Conservation (phyloP, 257 asterid genomes). For the Marsdenia floribunda region DNA sequence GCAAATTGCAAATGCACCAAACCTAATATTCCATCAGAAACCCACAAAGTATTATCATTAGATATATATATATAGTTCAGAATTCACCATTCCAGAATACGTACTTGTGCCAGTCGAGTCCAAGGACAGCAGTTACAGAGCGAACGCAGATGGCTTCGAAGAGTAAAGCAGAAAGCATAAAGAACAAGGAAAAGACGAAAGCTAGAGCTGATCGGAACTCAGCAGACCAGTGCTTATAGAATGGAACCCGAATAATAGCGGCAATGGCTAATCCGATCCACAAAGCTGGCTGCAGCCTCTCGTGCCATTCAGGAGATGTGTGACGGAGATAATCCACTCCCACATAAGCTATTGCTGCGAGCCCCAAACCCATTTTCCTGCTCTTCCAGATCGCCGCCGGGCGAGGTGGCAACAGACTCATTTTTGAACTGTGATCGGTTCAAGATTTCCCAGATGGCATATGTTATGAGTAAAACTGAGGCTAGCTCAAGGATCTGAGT, state of each 20-base stretch:
- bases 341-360: slow-evolving; percentile 74
- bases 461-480: not conserved
- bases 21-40: not conserved
- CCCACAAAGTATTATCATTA: not conserved
- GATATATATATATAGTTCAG: too few species aligned
- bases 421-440: not conserved
- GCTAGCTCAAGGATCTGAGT: not conserved
- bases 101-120: slow-evolving; percentile 95
- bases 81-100: slow-evolving; percentile 5
- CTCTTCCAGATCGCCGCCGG: slow-evolving; percentile 21
- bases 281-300: slow-evolving; percentile 68
- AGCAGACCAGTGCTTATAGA: slow-evolving; percentile 76
- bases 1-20: not conserved
- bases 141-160: slow-evolving; percentile 84
- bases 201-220: slow-evolving; percentile 87
- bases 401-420: slow-evolving; percentile 31
- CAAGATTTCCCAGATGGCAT: not conserved
- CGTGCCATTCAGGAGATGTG: slow-evolving; percentile 85
- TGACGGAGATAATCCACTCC: slow-evolving; percentile 83
- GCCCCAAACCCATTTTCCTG: slow-evolving; percentile 55
- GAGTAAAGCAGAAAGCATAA: slow-evolving; percentile 79
- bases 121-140: slow-evolving; percentile 93
- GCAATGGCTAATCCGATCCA: slow-evolving; percentile 68
- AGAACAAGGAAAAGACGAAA: slow-evolving; percentile 59
- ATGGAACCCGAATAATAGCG: slow-evolving; percentile 62